Evolutionary conservation across 495 filamentous ascomycete species (phyloP), one percentile per base, ranked within the genome.

Genomic region (Aspergillus kassunensis): DNA sequence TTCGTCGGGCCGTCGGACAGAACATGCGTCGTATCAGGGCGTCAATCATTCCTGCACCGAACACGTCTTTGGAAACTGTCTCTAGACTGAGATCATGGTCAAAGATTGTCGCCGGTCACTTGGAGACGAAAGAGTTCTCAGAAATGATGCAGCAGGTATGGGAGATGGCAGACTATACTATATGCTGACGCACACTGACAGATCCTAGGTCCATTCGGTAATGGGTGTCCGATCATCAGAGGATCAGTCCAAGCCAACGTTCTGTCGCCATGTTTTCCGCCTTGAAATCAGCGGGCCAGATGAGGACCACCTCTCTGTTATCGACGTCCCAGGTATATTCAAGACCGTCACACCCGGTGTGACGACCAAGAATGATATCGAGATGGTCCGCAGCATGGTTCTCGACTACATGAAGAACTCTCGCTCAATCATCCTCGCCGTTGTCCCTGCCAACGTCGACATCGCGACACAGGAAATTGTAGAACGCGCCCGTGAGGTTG

Each of bases 291-390:
- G 53, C 19, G 81, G 85, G 0, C 83, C 83, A 0, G 40, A 79
- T 2, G 68, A 82, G 49, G 67, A 79, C 16, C 75, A 87, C 53
- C 62, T 88, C 2, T 84, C 70, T 39, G 67, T 88, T 1, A 79
- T 86, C 35, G 81, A 88, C 55, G 73, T 86, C 2, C 83, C 83
- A 1, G 80, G 83, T 0, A 80, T 85, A 9, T 86, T 87, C 62
- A 75, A 73, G n/a, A 78, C 60, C n/a, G 64, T 73, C 0, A 78
- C 69, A 7, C 48, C 70, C 15, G 77, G 76, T 2, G n/a, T 69
- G 1, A 81, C 74, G 0, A 77, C 51, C 58, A 81, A 80, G 43
- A 55, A 60, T 0, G 73, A 83, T 35, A 80, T 79, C 16, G 45
- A 40, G 0, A 55, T 80, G 10, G 78, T 85, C 0, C 63, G 58